Evolutionary conservation across 495 filamentous ascomycete species (phyloP), one percentile per base, ranked within the genome.

Genomic region (Tetracladium marchalianum): DNA sequence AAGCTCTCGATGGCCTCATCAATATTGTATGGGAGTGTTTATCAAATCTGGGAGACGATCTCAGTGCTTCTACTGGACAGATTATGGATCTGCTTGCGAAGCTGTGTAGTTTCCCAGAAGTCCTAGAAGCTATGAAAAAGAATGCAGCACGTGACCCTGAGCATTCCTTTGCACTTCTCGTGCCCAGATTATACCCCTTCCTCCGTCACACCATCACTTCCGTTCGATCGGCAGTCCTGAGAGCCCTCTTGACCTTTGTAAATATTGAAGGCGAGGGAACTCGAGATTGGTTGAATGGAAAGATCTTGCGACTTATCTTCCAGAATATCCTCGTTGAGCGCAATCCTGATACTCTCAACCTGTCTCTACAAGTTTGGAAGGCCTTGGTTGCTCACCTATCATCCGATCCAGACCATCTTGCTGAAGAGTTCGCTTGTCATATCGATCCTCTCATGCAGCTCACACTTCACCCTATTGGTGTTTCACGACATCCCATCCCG

Each of bases 51-150:
- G 87, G 90, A 50, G 92, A 98, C 60, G 92, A 98, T 63, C 72
- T 98, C 11, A 95, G 89, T 63, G 93, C 92, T 5, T 96, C 90
- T 63, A 98, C 92, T 17, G 92, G 92, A 24, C 90, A 84, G 42
- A 90, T 98, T 35, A 98, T 98, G 92, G 92, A 98, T 58, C 75
- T 98, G 22, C 71, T 98, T 17, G 93, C 92, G 18, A 97, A 87
- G 55, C 78, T 98, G 31, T 98, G 93, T 65, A 85, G 87, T 48
- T 98, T 95, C 69, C 84, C 84, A 2, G 77, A 94, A 65, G 92
- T 97, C 19, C 67, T 98, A 45, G 80, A 90, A 51, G 85, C 92
- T 13, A 98, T 98, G 92, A 93, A 90, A 63, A 63, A 70, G 33
- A 95, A 94, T 47, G 92, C 92, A 17, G 78, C 81, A 13, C 72